phyloP scores from a whole-genome alignment of 139 green algal species.

The Zygnema cylindricum region DNA sequence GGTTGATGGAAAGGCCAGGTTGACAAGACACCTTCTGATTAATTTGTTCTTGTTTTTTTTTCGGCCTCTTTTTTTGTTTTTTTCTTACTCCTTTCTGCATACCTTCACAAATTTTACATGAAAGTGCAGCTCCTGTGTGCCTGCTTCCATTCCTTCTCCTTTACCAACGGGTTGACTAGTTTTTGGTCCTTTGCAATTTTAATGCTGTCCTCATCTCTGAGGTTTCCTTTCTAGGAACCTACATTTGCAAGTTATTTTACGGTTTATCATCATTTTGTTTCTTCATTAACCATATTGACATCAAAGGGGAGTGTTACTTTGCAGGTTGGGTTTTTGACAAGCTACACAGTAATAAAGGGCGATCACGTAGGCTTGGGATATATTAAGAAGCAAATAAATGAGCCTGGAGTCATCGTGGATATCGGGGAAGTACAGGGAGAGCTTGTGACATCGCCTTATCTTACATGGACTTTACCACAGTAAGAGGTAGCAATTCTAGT shows the following conservation, averaged over 20 bases:
- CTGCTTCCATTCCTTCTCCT: neutral
- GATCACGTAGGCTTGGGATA: neutral
- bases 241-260: neutral
- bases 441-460: neutral
- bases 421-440: neutral
- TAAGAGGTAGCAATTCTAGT: too few species aligned
- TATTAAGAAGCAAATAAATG: neutral
- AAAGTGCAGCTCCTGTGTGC: neutral
- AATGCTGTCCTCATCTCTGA: neutral
- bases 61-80: neutral
- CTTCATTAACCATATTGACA: neutral
- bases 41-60: neutral
- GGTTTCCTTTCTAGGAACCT: neutral
- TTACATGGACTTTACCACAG: neutral
- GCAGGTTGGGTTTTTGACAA: slow-evolving; percentile 27
- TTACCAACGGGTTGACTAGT: neutral
- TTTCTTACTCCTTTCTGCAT: too few species aligned
- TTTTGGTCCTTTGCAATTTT: neutral
- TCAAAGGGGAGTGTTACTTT: neutral
- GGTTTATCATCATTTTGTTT: slow-evolving; percentile 8
- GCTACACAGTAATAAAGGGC: neutral
- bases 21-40: neutral
- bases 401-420: neutral
- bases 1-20: neutral
- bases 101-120: too few species aligned